These are phyloP conservation scores for Polytrichum formosum DNA, from an alignment of 225 moss, liverwort and hornwort genomes.

Conservation along the genomic window DNA sequence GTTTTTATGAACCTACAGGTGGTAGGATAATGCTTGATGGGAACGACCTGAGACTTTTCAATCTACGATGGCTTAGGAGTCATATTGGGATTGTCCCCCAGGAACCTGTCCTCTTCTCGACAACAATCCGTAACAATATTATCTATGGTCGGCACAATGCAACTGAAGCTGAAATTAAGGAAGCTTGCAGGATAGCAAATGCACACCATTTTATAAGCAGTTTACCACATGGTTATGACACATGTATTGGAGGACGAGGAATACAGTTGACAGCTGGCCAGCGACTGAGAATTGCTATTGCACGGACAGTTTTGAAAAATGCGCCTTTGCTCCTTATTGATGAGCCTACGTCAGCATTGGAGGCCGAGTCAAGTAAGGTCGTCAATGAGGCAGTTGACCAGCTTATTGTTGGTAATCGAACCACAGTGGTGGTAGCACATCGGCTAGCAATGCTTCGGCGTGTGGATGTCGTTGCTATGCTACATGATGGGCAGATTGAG, in stretches of 20 bases:
- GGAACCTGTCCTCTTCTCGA: constrained; percentile 72
- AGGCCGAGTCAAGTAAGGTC: constrained; percentile 64
- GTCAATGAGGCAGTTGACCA: constrained; percentile 91
- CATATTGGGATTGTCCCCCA: constrained; percentile 73
- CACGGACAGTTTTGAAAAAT: constrained; percentile 72
- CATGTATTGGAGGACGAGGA: constrained; percentile 60
- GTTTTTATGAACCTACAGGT: constrained; percentile 72
- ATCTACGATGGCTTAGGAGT: constrained; percentile 72
- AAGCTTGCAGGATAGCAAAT: constrained; percentile 78
- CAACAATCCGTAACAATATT: constrained; percentile 73
- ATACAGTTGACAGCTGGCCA: constrained; percentile 68
- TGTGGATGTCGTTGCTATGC: constrained; percentile 69
- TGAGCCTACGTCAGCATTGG: constrained; percentile 62
- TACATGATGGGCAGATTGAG: constrained; percentile 79
- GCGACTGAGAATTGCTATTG: constrained; percentile 72
- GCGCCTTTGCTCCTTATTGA: constrained; percentile 76
- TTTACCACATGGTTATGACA: constrained; percentile 77
- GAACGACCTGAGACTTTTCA: constrained; percentile 43
- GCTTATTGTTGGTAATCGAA: constrained; percentile 73
- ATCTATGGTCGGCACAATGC: constrained; percentile 73
- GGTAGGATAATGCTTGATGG: constrained; percentile 72
- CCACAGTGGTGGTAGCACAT: constrained; percentile 74
- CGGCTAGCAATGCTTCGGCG: constrained; percentile 69
- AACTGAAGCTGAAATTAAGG: constrained; percentile 73
- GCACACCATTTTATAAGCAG: constrained; percentile 81